phyloP scores from a whole-genome alignment of 2,329 filamentous ascomycete genomes.

The Cadophora sp. region DNA sequence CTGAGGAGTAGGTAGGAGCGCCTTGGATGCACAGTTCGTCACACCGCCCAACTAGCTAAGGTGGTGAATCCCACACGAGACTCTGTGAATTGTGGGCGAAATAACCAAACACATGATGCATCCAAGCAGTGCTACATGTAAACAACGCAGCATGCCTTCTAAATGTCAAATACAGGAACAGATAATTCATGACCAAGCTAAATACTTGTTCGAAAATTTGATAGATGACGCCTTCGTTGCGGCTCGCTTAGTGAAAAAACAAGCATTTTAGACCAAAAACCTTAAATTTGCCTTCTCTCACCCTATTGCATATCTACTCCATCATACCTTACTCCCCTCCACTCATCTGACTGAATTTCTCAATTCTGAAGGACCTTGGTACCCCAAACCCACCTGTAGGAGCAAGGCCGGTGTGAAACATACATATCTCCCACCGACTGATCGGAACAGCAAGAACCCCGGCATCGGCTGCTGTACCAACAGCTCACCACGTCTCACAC shows the following conservation, averaged over 20 bases:
- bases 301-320: neutral
- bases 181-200: neutral
- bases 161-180: neutral
- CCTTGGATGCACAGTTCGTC: neutral
- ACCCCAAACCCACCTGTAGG: neutral
- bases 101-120: no score
- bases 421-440: neutral
- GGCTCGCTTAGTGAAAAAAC: slow-evolving; percentile 11
- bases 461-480: neutral
- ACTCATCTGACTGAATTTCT: neutral
- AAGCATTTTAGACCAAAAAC: slow-evolving; percentile 11
- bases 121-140: no score
- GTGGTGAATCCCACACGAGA: neutral
- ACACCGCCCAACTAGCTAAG: neutral
- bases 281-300: slow-evolving; percentile 3
- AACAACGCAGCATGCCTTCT: neutral
- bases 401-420: neutral
- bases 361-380: neutral
- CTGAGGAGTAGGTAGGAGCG: neutral
- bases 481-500: slow-evolving; percentile 8
- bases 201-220: neutral
- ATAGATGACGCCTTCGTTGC: neutral
- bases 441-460: neutral
- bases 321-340: neutral
- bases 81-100: neutral